These are phyloP conservation scores for Dictyostelium citrinum DNA, from an alignment of 78 protist genomes.

Conservation along the genomic window DNA sequence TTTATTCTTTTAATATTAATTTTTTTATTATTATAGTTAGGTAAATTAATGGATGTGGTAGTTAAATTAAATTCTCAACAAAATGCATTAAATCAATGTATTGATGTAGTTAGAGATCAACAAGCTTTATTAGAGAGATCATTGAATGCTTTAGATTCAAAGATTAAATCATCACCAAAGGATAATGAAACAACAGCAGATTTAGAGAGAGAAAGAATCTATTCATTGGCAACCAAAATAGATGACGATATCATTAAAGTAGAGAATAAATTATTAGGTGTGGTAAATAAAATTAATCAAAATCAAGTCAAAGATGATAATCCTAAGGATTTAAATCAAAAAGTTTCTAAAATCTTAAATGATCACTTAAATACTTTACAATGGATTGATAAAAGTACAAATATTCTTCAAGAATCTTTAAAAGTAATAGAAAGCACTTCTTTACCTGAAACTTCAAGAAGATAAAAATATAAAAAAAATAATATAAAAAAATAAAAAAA, in stretches of 20 bases:
- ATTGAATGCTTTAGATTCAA: slow-evolving; percentile 55
- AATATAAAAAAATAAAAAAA: background rate
- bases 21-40: background rate
- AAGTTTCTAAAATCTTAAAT: slow-evolving; percentile 47
- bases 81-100: slow-evolving; percentile 45
- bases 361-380: slow-evolving; percentile 70
- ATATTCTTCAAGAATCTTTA: slow-evolving; percentile 20
- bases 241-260: slow-evolving; percentile 49
- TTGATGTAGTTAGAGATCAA: slow-evolving; percentile 43
- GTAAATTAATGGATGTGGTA: slow-evolving; percentile 45
- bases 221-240: slow-evolving; percentile 55
- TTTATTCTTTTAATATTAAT: background rate
- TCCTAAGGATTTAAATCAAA: slow-evolving; percentile 66
- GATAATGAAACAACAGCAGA: slow-evolving; percentile 59
- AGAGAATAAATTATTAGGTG: slow-evolving; percentile 31
- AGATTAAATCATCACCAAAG: slow-evolving; percentile 32
- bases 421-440: slow-evolving; percentile 15
- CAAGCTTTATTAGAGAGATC: slow-evolving; percentile 63
- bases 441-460: background rate
- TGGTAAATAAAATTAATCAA: slow-evolving; percentile 52
- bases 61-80: slow-evolving; percentile 30
- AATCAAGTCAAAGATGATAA: slow-evolving; percentile 3
- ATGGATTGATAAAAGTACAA: slow-evolving; percentile 46
- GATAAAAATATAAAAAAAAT: background rate
- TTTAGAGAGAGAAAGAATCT: slow-evolving; percentile 72